A percentile compares a stretch with the other conserved stretches of the same genome.
These are phyloP conservation scores for Senna siamea DNA, from an alignment of 306 rosid species.

Conservation along the genomic window DNA sequence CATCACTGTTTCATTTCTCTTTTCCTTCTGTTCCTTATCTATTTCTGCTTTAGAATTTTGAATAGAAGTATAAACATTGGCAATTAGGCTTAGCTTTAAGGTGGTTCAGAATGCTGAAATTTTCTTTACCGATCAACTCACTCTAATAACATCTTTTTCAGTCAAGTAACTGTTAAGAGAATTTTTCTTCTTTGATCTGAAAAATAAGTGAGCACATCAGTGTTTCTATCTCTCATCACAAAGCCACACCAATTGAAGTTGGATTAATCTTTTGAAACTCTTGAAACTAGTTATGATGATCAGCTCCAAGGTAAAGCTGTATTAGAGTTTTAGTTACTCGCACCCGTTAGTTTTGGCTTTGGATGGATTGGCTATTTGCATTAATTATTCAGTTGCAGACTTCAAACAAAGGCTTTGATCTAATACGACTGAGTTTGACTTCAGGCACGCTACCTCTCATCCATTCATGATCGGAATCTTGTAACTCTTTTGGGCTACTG, in stretches of 20 bases:
- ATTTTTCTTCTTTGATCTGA: neutral
- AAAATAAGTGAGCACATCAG: conserved; percentile 19
- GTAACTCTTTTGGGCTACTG: conserved; percentile 91
- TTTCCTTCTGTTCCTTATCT: neutral
- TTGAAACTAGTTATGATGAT: conserved; percentile 18
- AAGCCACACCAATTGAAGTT: neutral
- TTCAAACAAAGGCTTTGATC: conserved; percentile 33
- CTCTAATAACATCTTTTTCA: conserved; percentile 5
- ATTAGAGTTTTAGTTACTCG: neutral
- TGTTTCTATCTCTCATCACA: conserved; percentile 6
- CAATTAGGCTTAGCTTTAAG: neutral
- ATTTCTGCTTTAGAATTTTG: neutral
- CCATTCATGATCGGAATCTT: conserved; percentile 80
- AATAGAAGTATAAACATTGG: neutral
- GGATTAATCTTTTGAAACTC: neutral
- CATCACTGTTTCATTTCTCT: neutral
- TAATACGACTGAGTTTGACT: conserved; percentile 45
- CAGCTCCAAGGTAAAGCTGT: neutral
- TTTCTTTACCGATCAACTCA: conserved; percentile 26
- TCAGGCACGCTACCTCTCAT: conserved; percentile 87
- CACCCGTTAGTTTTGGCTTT: conserved; percentile 13
- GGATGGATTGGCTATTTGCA: conserved; percentile 21
- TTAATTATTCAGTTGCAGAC: neutral
- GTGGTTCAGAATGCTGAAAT: conserved; percentile 23
- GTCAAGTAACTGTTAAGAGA: conserved; percentile 4